Conservation (phyloP, 225 moss, liverwort and hornwort species). For the Sphagnum contortum region DNA sequence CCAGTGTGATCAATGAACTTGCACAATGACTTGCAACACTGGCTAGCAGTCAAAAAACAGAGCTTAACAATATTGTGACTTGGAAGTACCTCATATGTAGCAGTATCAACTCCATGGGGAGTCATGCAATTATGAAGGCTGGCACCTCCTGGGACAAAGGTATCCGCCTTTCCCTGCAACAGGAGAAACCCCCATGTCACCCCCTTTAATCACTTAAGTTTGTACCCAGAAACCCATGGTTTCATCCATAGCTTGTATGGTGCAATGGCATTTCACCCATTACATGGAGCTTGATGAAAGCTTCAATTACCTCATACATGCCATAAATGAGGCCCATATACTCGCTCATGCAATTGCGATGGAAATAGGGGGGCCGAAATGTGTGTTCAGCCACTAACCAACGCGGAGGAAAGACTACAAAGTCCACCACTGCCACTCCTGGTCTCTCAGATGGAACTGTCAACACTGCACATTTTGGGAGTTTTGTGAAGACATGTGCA, state of each 20-base stretch:
- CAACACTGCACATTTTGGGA: conserved; percentile 35
- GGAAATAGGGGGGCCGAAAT: conserved; percentile 94
- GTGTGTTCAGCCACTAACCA: conserved; percentile 98
- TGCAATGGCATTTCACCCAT: no score
- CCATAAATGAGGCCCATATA: conserved; percentile 95
- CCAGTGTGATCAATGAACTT: no score
- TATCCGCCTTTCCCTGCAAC: conserved; percentile 80
- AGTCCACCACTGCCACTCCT: conserved; percentile 94
- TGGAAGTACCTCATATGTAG: conserved; percentile 69
- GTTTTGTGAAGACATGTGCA: no score
- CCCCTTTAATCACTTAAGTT: no score
- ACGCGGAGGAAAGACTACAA: conserved; percentile 93
- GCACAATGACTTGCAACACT: no score
- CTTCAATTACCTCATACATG: conserved; percentile 61
- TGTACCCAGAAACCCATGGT: no score
- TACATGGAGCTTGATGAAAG: no score
- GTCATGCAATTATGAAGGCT: conserved; percentile 98
- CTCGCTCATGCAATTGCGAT: conserved; percentile 98
- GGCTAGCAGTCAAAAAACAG: no score
- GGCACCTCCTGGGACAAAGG: conserved; percentile 82
- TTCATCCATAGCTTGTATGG: no score
- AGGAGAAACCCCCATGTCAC: no score
- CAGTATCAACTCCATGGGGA: conserved; percentile 89
- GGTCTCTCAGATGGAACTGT: conserved; percentile 92
- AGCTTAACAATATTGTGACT: background rate